A percentile compares a stretch with the other conserved stretches of the same genome.
These are phyloP conservation scores for Carex pumila DNA, from an alignment of 176 grass and related monocot genomes.

Conservation along the genomic window DNA sequence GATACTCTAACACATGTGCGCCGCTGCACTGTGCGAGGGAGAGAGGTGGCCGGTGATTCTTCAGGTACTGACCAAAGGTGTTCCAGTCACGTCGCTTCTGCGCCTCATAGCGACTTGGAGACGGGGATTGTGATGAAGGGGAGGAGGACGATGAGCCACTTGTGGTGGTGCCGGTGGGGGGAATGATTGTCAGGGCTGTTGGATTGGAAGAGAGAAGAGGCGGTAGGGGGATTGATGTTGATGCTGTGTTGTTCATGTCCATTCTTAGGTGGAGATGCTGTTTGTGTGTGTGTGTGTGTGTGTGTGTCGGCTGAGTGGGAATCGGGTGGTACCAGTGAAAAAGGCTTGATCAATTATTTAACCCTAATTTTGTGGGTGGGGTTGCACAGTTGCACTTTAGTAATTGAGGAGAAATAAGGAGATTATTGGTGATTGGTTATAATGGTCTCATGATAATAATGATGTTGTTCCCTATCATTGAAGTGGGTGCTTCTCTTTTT, in stretches of 20 bases:
- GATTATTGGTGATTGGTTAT: not conserved
- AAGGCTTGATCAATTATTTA: not conserved
- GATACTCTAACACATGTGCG: slow-evolving; percentile 18
- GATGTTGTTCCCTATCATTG: slow-evolving; percentile 4
- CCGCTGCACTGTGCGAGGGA: slow-evolving; percentile 18
- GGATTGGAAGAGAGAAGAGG: not conserved
- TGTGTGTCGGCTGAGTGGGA: not conserved
- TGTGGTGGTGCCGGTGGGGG: not conserved
- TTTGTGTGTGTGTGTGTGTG: not conserved
- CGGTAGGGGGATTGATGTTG: not conserved
- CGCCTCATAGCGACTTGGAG: slow-evolving; percentile 18
- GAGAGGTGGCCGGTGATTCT: slow-evolving; percentile 18
- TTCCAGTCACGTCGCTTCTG: slow-evolving; percentile 24
- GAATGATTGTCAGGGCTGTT: not conserved
- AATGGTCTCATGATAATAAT: slow-evolving; percentile 9
- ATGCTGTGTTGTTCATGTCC: not conserved
- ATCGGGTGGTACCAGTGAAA: not conserved
- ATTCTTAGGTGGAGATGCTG: not conserved
- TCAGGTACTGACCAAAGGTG: slow-evolving; percentile 15
- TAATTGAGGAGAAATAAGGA: not conserved
- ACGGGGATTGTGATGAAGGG: slow-evolving; percentile 1
- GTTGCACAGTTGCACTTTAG: not conserved
- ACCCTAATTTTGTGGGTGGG: slow-evolving; percentile 1
- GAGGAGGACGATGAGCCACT: not conserved
- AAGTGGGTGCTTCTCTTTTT: not conserved